Evolutionary conservation across 768 basidiomycete species (phyloP), one percentile per base, ranked within the genome.

Genomic region (Amanita molliuscula): DNA sequence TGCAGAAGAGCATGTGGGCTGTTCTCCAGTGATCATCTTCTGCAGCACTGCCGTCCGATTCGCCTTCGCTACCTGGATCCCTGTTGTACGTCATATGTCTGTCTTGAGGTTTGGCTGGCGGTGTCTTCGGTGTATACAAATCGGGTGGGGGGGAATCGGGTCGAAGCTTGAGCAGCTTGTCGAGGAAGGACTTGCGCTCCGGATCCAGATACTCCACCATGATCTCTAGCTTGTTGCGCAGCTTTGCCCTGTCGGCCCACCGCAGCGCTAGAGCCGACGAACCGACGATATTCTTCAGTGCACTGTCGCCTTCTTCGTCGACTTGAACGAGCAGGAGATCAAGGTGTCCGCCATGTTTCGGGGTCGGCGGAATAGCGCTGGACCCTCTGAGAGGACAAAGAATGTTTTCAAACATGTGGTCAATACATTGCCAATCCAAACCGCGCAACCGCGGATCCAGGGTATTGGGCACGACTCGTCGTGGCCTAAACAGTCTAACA

Each of bases 401-500:
- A 54, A 74, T 82, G 25, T 69, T 69, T 0, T 68, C 68, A 58
- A 96, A 92, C 67, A 88, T 79, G 5, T 69, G 61, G 18, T 82
- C 72, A 55, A 94, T 80, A 48, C 74, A 78, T 2, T 75, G 72
- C 79, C 86, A 92, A 57, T 96, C 93, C 7, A 86, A 48, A 65
- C 80, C 56, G 59, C 62, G 49, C 69, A 76, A 35, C 54, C 66
- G 49, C 59, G 79, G 60, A 67, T 76, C 55, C 73, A 79, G 67
- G 0, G 88, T 87, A 58, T 94, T 95, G 0, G 94, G 95, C 2
- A 90, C 75, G 1, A 98, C 65, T 3, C 77, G 72, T 35, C 67
- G 72, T 0, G 95, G 95, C 16, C 76, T 76, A 65, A 99, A 96
- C 15, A 95, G 73, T 0, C 75, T 67, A 21, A 96, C 89, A 47